A percentile compares a stretch with the other conserved stretches of the same genome.
Conservation (phyloP, 768 basidiomycete genomes). For the Lactifluus hygrophoroides region DNA sequence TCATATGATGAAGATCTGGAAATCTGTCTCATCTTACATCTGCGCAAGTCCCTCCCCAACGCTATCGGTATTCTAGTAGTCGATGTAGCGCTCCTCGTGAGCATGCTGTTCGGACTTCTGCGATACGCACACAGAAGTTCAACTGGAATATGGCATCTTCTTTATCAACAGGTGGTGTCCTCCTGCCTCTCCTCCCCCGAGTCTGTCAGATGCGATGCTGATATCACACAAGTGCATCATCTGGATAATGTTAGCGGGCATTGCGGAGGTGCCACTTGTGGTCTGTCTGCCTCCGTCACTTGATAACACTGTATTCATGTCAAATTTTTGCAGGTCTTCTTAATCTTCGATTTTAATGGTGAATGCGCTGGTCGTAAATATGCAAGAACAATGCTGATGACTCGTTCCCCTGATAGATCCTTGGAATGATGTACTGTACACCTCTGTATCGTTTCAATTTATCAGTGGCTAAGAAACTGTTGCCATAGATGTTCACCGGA, state of each 20-base stretch:
- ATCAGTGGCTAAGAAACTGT: background rate
- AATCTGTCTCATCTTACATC: background rate
- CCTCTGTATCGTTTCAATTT: background rate
- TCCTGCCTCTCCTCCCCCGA: background rate
- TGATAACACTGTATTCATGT: background rate
- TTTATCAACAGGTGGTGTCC: background rate
- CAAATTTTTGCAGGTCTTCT: background rate
- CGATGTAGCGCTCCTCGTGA: background rate
- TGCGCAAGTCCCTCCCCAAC: background rate
- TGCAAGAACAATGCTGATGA: background rate
- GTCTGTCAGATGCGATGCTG: background rate
- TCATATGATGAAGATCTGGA: background rate
- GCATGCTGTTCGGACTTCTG: background rate
- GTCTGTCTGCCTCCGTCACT: background rate
- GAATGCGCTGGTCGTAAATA: background rate
- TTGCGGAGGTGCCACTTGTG: background rate
- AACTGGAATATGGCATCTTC: background rate
- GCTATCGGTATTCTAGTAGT: background rate
- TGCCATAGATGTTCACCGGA: background rate
- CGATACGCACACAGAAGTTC: background rate
- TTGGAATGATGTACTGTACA: background rate
- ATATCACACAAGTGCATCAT: background rate
- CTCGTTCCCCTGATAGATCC: background rate
- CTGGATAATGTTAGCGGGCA: background rate
- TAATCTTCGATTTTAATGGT: background rate